Evolutionary conservation across 176 grass and related monocot genomes (phyloP).

Genomic region (Urochloa ruziziensis): DNA sequence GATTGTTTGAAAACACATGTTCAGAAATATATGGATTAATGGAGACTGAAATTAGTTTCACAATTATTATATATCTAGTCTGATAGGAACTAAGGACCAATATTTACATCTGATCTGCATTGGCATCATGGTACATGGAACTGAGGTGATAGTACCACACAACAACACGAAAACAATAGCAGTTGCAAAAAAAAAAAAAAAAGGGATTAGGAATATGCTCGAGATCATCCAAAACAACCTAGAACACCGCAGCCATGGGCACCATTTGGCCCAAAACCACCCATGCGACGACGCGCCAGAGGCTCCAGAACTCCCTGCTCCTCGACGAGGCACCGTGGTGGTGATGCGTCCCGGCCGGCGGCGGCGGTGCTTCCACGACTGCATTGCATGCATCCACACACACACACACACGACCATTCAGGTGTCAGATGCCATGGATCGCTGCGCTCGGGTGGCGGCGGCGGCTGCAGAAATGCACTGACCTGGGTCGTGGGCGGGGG

Average conservation of each 20-base stretch:
- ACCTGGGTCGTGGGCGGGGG: constrained; percentile 24
- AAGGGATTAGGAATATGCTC: neutral
- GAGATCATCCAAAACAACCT: neutral
- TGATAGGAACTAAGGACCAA: neutral
- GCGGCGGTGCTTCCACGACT: constrained; percentile 44
- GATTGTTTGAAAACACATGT: neutral
- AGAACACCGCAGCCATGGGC: neutral
- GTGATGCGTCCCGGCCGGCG: neutral
- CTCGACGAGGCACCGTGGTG: neutral
- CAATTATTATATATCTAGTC: neutral
- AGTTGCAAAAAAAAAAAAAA: neutral
- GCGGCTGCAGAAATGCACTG: neutral
- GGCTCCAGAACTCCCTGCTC: neutral
- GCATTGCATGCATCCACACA: neutral
- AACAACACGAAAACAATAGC: neutral
- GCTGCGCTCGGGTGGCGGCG: neutral
- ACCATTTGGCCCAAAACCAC: neutral
- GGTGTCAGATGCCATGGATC: neutral
- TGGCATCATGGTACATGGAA: neutral
- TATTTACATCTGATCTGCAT: neutral
- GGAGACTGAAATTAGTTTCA: neutral
- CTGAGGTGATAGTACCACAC: neutral
- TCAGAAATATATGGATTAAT: neutral
- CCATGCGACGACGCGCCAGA: neutral
- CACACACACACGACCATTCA: neutral